These are phyloP conservation scores for Curvularia eragrostidis DNA, from an alignment of 2,329 filamentous ascomycete genomes.

Conservation along the genomic window DNA sequence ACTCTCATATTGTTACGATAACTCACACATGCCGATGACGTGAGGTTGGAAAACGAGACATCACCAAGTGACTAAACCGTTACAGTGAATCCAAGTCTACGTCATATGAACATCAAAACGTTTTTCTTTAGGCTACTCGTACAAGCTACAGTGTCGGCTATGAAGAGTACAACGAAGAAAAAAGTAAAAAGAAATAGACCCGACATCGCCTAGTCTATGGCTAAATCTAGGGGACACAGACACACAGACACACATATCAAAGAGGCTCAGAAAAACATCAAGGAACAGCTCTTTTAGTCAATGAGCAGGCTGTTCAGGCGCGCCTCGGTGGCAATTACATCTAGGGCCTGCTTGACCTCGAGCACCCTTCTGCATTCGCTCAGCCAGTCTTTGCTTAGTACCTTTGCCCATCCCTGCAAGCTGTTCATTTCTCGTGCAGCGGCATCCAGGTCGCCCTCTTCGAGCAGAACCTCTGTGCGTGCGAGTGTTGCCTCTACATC, in stretches of 20 bases:
- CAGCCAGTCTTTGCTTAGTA: conserved; percentile 92
- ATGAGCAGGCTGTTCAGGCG: conserved; percentile 86
- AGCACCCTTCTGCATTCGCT: conserved; percentile 87
- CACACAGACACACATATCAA: not conserved
- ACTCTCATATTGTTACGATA: too few species aligned
- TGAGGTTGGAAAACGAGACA: not conserved
- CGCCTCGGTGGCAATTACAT: conserved; percentile 92
- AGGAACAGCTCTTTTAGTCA: conserved; percentile 60
- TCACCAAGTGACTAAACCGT: not conserved
- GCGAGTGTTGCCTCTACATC: conserved; percentile 95
- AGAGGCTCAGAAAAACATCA: conserved; percentile 10
- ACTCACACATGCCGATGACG: too few species aligned
- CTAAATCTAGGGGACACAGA: conserved; percentile 8
- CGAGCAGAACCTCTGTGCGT: conserved; percentile 85
- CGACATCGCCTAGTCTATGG: conserved; percentile 5
- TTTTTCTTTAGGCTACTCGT: conserved; percentile 18
- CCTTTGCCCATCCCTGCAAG: conserved; percentile 92
- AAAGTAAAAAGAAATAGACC: conserved; percentile 1
- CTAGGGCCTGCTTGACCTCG: conserved; percentile 94
- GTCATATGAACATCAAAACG: conserved; percentile 11
- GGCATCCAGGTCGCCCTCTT: conserved; percentile 90
- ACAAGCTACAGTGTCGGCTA: conserved; percentile 20
- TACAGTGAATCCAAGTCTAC: not conserved
- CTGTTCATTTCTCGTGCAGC: conserved; percentile 96
- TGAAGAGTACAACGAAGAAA: conserved; percentile 14